A percentile compares a stretch with the other conserved stretches of the same genome.
phyloP scores from a whole-genome alignment of 371 early-diverging fungal genomes.

The Mucor velutinosus region DNA sequence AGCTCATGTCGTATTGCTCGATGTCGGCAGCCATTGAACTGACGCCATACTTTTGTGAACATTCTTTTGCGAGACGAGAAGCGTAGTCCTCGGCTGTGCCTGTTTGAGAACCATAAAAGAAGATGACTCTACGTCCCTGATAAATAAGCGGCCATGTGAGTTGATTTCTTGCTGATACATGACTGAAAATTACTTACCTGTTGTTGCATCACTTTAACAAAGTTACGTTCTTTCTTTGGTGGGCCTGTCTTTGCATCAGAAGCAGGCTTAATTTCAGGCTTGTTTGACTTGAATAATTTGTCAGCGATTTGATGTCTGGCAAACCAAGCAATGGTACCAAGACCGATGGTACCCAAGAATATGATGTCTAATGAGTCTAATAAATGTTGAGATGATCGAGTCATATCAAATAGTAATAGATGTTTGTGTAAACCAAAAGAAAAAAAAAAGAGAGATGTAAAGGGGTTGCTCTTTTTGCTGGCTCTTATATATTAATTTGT shows the following conservation, averaged over 20 bases:
- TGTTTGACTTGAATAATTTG: not conserved
- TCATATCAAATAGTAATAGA: not conserved
- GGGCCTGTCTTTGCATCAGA: not conserved
- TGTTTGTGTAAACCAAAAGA: not conserved
- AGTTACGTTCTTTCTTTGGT: constrained; percentile 50
- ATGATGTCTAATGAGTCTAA: constrained; percentile 36
- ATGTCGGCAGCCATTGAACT: constrained; percentile 80
- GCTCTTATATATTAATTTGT: not conserved
- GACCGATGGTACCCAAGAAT: constrained; percentile 34
- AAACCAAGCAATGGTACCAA: constrained; percentile 39
- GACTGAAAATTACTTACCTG: constrained; percentile 29
- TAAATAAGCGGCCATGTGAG: not conserved
- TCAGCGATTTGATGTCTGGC: constrained; percentile 24
- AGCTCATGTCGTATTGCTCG: constrained; percentile 85
- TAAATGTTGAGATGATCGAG: constrained; percentile 1
- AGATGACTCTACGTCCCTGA: constrained; percentile 68
- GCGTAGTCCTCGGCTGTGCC: constrained; percentile 98
- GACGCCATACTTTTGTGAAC: constrained; percentile 73
- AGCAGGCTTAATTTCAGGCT: not conserved
- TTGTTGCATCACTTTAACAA: constrained; percentile 58
- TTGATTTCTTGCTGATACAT: not conserved
- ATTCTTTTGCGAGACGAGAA: constrained; percentile 83
- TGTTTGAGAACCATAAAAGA: constrained; percentile 95
- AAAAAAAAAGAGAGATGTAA: not conserved
- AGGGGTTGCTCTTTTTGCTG: not conserved